phyloP scores from a whole-genome alignment of 2,329 filamentous ascomycete genomes.

The Macrophomina tecta region DNA sequence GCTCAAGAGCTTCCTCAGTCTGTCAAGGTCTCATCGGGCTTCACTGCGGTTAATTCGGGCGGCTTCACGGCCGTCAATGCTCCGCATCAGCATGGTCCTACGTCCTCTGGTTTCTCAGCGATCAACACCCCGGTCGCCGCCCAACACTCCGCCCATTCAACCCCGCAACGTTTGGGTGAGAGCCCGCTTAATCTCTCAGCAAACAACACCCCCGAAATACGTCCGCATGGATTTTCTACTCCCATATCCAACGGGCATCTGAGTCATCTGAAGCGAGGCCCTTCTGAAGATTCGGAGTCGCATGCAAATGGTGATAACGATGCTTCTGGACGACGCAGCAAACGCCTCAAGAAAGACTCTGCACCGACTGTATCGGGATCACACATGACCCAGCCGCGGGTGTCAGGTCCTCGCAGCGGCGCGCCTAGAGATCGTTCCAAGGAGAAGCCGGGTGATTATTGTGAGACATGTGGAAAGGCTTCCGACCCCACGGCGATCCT shows the following conservation, averaged over 20 bases:
- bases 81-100: conserved; percentile 35
- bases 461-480: conserved; percentile 82
- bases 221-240: conserved; percentile 54
- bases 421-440: conserved; percentile 55
- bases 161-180: conserved; percentile 65
- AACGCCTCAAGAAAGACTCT: conserved; percentile 82
- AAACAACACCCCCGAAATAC: conserved; percentile 70
- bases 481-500: conserved; percentile 75
- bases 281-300: conserved; percentile 61
- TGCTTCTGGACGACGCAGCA: conserved; percentile 73
- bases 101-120: conserved; percentile 58
- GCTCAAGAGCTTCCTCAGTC: conserved; percentile 63
- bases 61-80: conserved; percentile 72
- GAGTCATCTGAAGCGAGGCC: conserved; percentile 76
- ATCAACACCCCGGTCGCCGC: conserved; percentile 61
- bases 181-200: conserved; percentile 66
- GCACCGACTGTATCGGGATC: conserved; percentile 89
- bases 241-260: conserved; percentile 59
- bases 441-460: conserved; percentile 67
- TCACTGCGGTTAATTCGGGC: conserved; percentile 72
- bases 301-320: conserved; percentile 63
- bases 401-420: conserved; percentile 66
- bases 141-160: conserved; percentile 60
- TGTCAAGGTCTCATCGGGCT: conserved; percentile 63
- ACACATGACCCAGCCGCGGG: conserved; percentile 93